Evolutionary conservation across 768 basidiomycete species (phyloP).

Genomic region (Hemileccinum rubropunctum): DNA sequence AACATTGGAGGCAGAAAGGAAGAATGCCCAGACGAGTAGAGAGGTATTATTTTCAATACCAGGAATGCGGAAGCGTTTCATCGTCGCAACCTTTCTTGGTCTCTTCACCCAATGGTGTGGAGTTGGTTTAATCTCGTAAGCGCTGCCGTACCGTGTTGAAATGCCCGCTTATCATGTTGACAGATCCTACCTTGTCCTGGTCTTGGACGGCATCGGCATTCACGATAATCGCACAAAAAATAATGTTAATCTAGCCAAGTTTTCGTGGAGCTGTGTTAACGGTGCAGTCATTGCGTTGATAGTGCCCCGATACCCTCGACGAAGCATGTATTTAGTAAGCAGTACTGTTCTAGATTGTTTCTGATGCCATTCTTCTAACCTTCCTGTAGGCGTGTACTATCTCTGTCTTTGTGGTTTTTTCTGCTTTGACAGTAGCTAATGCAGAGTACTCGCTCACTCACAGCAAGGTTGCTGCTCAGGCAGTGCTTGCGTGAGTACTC

Average conservation of each 20-base stretch:
- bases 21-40: background rate
- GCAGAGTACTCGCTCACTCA: too few species aligned
- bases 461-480: too few species aligned
- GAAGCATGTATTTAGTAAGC: too few species aligned
- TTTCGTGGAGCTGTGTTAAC: conserved; percentile 11
- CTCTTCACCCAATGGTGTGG: conserved; percentile 18
- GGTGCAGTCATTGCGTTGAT: conserved; percentile 3
- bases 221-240: conserved; percentile 21
- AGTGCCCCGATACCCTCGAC: conserved; percentile 10
- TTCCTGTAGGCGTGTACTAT: too few species aligned
- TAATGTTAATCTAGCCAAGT: conserved; percentile 10
- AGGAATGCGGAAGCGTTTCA: too few species aligned
- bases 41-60: conserved; percentile 8
- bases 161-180: too few species aligned
- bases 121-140: conserved; percentile 10
- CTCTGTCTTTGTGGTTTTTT: too few species aligned
- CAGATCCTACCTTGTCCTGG: conserved; percentile 4
- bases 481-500: conserved; percentile 7
- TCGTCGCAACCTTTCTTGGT: conserved; percentile 11
- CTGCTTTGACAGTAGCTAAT: too few species aligned
- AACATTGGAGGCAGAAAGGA: conserved; percentile 39
- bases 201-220: conserved; percentile 19
- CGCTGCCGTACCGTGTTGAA: accelerated
- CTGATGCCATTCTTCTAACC: too few species aligned
- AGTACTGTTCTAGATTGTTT: too few species aligned